Conservation (phyloP, 1,284 basidiomycete species). For the Cutaneotrichosporon cavernicola region DNA sequence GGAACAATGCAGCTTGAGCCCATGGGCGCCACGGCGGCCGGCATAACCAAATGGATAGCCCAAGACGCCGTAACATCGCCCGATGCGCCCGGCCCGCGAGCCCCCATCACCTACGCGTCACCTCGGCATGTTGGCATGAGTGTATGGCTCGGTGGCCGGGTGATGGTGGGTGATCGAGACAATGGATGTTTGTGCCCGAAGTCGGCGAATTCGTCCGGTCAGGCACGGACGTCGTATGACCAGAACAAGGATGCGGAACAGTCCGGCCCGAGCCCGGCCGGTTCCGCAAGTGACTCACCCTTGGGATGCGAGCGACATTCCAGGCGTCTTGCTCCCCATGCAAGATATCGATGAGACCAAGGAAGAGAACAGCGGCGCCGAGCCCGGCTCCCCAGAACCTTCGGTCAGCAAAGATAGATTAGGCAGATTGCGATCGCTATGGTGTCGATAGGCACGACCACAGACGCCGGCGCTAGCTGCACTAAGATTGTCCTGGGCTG, state of each 20-base stretch:
- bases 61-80: too few species aligned
- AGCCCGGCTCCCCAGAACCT: conserved; percentile 49
- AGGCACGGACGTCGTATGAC: not conserved
- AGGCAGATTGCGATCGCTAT: not conserved
- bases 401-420: not conserved
- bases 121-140: not conserved
- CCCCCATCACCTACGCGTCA: not conserved
- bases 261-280: not conserved
- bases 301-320: conserved; percentile 27
- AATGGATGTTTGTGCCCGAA: too few species aligned
- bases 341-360: conserved; percentile 45
- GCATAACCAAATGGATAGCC: too few species aligned
- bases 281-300: conserved; percentile 30
- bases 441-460: too few species aligned
- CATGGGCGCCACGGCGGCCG: too few species aligned
- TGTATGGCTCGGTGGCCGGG: too few species aligned
- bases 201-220: not conserved
- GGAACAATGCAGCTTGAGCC: too few species aligned
- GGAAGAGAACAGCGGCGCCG: conserved; percentile 45
- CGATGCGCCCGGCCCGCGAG: not conserved
- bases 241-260: conserved; percentile 1
- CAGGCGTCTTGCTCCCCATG: conserved; percentile 40
- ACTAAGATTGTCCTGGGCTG: too few species aligned
- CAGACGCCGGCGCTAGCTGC: too few species aligned
- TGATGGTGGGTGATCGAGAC: too few species aligned